Base-by-base conservation (phyloP, 768 basidiomycete species). In the Ramaria sp. region DNA sequence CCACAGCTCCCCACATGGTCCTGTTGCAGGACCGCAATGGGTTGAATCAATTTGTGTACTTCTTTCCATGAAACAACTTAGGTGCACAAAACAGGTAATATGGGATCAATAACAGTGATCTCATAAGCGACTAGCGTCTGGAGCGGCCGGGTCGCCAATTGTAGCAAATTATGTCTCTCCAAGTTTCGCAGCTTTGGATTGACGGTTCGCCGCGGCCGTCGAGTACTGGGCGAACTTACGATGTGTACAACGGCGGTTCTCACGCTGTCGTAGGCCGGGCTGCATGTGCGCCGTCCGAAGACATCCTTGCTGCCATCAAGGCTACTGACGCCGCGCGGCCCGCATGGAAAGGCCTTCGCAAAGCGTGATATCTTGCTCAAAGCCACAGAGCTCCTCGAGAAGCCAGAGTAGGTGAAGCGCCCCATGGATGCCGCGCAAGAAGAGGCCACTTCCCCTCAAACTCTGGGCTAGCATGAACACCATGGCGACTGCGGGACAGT, bases 361-460 rank as follows among this genome's bases (percentile, higher is more conserved):
- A 68, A 73, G 50, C 73, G 78, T 37, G 72, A 73, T 41, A 71
- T 81, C 17, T 69, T 81, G 50, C 65, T 78, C 45, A 75, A 72
- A 59, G 79, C 77, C 7, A 75, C 78, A 0, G 73, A 77, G 12
- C 63, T 81, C 3, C 53, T 77, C 20, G 62, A 58, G 47, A 66
- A 72, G 1, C 75, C 77, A 0, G 70, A 67, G 57, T 80, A 74
- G 63, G 66, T 67, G 54, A 61, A 62, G 6, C 70, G 68, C 45
- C 62, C 78, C 34, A 56, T 64, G 9, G 63, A 70, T 46, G 61
- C 69, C 2, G 59, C 68, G 24, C 52, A 63, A 43, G 68, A 71
- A 47, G 80, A 81, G 64, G 74, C 72, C 0, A 68, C 69, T n/a
- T 69, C 73, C 7, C 1, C n/a, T n/a, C 61, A 31, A 31, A 5